Conservation (phyloP, 2,329 filamentous ascomycete species). For the Neofusicoccum kwambonambiense region DNA sequence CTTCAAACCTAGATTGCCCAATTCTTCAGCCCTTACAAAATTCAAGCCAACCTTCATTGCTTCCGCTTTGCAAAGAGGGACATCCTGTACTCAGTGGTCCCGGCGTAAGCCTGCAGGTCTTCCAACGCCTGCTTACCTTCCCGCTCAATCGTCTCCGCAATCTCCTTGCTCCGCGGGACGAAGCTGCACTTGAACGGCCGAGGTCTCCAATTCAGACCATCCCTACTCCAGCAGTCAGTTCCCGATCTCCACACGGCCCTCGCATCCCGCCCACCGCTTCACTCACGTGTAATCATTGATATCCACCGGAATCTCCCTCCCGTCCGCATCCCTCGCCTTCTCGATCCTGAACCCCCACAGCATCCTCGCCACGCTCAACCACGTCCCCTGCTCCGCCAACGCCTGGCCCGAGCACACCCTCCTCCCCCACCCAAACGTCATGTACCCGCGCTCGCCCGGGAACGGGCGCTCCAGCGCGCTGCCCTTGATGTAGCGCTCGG, state of each 20-base stretch:
- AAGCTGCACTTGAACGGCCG: constrained; percentile 57
- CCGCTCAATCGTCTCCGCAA: constrained; percentile 50
- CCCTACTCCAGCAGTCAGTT: constrained; percentile 35
- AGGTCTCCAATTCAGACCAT: constrained; percentile 60
- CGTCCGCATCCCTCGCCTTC: constrained; percentile 40
- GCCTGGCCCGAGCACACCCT: constrained; percentile 60
- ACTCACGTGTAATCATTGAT: constrained; percentile 57
- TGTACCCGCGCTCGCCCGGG: constrained; percentile 50
- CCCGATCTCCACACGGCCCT: no score
- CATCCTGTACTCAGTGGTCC: constrained; percentile 59
- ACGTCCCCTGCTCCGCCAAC: constrained; percentile 60
- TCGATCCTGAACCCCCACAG: constrained; percentile 59
- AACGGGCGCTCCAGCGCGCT: constrained; percentile 29
- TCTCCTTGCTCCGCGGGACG: constrained; percentile 49
- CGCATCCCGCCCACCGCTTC: no score
- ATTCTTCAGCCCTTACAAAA: no score
- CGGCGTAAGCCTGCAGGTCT: constrained; percentile 53
- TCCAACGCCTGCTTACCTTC: constrained; percentile 54
- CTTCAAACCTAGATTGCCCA: no score
- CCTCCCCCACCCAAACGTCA: constrained; percentile 56
- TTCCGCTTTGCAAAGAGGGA: constrained; percentile 34
- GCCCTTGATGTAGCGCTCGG: constrained; percentile 30
- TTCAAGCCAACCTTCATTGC: constrained; percentile 38
- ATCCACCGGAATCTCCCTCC: constrained; percentile 53
- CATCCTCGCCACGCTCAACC: constrained; percentile 57